Evolutionary conservation across 129 eudicot genomes (phyloP), one percentile per base, ranked within the genome.

Genomic region (Apium graveolens): DNA sequence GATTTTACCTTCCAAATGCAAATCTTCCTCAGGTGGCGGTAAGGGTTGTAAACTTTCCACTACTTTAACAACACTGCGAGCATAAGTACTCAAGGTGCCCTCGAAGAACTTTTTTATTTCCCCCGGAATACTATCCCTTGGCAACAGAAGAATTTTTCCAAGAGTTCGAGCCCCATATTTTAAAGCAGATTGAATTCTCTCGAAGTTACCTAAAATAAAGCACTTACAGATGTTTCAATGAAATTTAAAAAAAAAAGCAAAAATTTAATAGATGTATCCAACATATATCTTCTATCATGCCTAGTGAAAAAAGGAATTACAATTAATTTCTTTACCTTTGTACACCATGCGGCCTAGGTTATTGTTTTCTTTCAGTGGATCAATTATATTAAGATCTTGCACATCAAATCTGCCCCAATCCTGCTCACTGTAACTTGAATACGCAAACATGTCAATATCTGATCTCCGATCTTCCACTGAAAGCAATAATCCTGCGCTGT

Each of bases 271-370:
- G n/a, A n/a, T n/a, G n/a, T n/a, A n/a, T n/a, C n/a, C n/a, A n/a
- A n/a, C n/a, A n/a, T n/a, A n/a, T n/a, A n/a, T n/a, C n/a, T n/a
- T n/a, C n/a, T n/a, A n/a, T n/a, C n/a, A n/a, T n/a, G n/a, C n/a
- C n/a, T n/a, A n/a, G n/a, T n/a, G n/a, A n/a, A n/a, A n/a, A n/a
- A n/a, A n/a, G n/a, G n/a, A n/a, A n/a, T n/a, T n/a, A n/a, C n/a
- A n/a, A n/a, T n/a, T n/a, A n/a, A n/a, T n/a, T n/a, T n/a, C 39
- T 11, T 66, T 68, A 92, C 97, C 96, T 87, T 73, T 79, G 82
- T 77, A 24, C 70, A 95, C 87, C 74, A 95, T 90, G 79, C 97
- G 94, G 5, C 99, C 99, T 68, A 95, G 90, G 82, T 95, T 95
- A 83, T 95, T 95, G 80, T 68, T 87, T 75, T 63, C 90, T 78